Evolutionary conservation across 176 grass and related monocot genomes (phyloP).

Genomic region (Areca catechu): DNA sequence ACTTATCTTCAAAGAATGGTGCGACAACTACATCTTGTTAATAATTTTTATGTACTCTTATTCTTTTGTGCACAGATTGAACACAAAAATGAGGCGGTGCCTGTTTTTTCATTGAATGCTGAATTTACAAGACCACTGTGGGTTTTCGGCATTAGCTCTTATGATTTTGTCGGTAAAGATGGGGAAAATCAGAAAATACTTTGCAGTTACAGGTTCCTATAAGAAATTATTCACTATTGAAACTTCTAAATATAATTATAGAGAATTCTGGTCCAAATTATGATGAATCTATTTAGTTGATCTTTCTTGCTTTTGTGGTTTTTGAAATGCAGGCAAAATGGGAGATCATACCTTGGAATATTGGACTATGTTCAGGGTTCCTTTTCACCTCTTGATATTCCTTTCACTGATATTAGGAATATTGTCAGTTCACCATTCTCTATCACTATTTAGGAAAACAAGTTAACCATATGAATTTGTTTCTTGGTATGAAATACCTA

Average conservation of each 20-base stretch:
- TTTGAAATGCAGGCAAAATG: conserved; percentile 50
- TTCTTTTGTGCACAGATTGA: conserved; percentile 48
- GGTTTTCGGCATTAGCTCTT: conserved; percentile 88
- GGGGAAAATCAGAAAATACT: conserved; percentile 37
- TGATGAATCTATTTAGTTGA: too few species aligned
- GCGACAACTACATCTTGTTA: not conserved
- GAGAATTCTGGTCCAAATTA: too few species aligned
- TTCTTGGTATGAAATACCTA: too few species aligned
- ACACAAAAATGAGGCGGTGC: conserved; percentile 55
- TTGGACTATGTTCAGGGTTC: conserved; percentile 52
- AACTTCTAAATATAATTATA: not conserved
- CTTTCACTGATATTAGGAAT: conserved; percentile 63
- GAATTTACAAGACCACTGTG: conserved; percentile 82
- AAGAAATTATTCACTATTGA: not conserved
- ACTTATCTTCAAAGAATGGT: not conserved
- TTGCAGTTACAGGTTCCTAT: conserved; percentile 77
- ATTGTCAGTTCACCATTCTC: conserved; percentile 42
- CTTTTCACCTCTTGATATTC: conserved; percentile 68
- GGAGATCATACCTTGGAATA: conserved; percentile 76
- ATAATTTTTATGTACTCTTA: not conserved
- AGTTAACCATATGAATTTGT: too few species aligned
- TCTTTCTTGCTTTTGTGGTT: not conserved
- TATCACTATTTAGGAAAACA: not conserved
- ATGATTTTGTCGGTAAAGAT: conserved; percentile 63
- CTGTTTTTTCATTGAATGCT: conserved; percentile 64